Conservation (phyloP, 495 filamentous ascomycete species). For the Astrocystis sublimbata region DNA sequence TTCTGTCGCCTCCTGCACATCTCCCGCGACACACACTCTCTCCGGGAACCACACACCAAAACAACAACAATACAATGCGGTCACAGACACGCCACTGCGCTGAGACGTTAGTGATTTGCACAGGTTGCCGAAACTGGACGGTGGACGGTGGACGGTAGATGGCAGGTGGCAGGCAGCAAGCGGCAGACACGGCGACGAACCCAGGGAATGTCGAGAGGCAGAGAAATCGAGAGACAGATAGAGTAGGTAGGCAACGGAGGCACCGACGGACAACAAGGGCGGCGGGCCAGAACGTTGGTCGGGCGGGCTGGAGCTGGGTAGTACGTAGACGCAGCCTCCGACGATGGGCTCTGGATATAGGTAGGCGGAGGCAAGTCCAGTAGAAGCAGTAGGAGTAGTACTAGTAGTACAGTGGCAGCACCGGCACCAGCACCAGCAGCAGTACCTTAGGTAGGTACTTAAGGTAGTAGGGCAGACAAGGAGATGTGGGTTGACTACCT, state of each 20-base stretch:
- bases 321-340: constrained; percentile 1
- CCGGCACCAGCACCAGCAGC: too few relatives aligned
- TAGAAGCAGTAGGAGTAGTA: too few relatives aligned
- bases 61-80: neutral
- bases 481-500: constrained; percentile 9
- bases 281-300: constrained; percentile 1
- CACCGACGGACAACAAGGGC: neutral
- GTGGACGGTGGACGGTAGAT: neutral
- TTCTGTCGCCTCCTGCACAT: constrained; percentile 18
- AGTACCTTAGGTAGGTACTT: too few relatives aligned
- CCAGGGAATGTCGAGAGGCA: neutral
- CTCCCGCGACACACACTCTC: constrained; percentile 14
- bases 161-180: neutral
- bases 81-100: constrained; percentile 8
- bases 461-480: constrained; percentile 3
- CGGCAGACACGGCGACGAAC: neutral
- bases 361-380: neutral
- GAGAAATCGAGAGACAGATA: neutral
- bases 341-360: constrained; percentile 2
- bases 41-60: constrained; percentile 7
- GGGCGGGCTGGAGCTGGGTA: constrained; percentile 5
- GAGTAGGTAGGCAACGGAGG: neutral
- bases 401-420: too few relatives aligned
- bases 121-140: neutral
- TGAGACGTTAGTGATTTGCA: neutral